Conservation (phyloP, 441 rosid species). For the Daphne laureola region DNA sequence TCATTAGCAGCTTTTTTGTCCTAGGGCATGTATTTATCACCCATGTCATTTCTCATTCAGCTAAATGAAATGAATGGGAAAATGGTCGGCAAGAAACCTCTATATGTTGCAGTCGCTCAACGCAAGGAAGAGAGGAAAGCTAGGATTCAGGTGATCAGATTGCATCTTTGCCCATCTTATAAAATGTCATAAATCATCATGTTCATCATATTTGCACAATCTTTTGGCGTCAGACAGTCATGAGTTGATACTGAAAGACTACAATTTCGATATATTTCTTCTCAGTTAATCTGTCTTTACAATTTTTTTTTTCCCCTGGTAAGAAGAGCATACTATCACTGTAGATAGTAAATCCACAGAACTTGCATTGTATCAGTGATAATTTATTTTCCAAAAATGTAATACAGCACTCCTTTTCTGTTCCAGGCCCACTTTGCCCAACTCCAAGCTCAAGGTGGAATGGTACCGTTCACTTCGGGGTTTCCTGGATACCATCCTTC, state of each 20-base stretch:
- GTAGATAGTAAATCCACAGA: background rate
- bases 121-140: constrained; percentile 61
- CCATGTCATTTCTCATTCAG: constrained; percentile 17
- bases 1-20: background rate
- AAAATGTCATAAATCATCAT: background rate
- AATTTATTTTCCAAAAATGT: background rate
- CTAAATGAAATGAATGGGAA: constrained; percentile 57
- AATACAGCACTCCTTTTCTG: background rate
- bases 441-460: constrained; percentile 27
- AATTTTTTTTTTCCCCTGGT: no score
- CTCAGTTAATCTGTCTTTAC: background rate
- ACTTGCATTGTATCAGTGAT: background rate
- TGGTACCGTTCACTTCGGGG: constrained; percentile 31
- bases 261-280: background rate
- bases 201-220: no score
- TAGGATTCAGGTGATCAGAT: constrained; percentile 36
- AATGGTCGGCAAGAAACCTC: constrained; percentile 54
- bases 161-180: background rate
- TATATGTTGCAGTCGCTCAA: constrained; percentile 63
- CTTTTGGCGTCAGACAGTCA: no score
- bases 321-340: no score
- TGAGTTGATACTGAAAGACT: no score
- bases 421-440: constrained; percentile 47
- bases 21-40: background rate
- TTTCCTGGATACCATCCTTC: constrained; percentile 40